phyloP scores from a whole-genome alignment of 108 stramenopile species.

The Conticribra weissflogii region DNA sequence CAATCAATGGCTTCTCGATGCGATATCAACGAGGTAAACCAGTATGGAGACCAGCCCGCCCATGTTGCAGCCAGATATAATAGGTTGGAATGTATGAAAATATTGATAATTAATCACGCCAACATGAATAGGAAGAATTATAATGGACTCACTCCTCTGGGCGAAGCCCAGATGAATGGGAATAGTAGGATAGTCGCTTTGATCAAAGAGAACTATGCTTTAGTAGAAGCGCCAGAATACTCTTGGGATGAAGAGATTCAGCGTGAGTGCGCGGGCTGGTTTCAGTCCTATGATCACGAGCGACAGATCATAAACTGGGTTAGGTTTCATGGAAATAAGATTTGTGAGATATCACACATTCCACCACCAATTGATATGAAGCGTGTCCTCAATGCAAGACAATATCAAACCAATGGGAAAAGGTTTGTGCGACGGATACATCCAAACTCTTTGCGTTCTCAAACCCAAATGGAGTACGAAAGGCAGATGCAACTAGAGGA shows the following conservation, averaged over 20 bases:
- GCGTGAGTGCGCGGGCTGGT: conserved; percentile 38
- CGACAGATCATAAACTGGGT: conserved; percentile 29
- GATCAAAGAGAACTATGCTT: conserved; percentile 41
- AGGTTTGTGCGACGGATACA: conserved; percentile 22
- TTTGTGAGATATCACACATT: conserved; percentile 15
- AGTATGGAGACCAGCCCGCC: conserved; percentile 48
- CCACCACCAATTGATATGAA: conserved; percentile 41
- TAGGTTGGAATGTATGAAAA: conserved; percentile 39
- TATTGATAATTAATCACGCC: conserved; percentile 45
- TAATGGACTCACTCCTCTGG: conserved; percentile 22
- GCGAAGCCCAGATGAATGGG: conserved; percentile 54
- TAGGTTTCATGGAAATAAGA: conserved; percentile 12
- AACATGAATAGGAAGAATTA: conserved; percentile 49
- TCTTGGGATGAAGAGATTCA: conserved; percentile 48
- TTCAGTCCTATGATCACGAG: conserved; percentile 28
- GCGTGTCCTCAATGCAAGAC: conserved; percentile 42
- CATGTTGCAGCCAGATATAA: conserved; percentile 49
- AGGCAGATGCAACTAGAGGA: conserved; percentile 21
- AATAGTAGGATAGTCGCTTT: conserved; percentile 28
- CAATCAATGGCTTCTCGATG: conserved; percentile 12
- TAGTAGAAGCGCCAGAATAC: conserved; percentile 15
- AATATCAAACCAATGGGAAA: conserved; percentile 20
- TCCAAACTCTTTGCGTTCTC: conserved; percentile 24
- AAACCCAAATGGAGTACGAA: conserved; percentile 26
- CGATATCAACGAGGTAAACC: conserved; percentile 27